phyloP scores from a whole-genome alignment of 83 land plant species.

The Picea engelmannii region DNA sequence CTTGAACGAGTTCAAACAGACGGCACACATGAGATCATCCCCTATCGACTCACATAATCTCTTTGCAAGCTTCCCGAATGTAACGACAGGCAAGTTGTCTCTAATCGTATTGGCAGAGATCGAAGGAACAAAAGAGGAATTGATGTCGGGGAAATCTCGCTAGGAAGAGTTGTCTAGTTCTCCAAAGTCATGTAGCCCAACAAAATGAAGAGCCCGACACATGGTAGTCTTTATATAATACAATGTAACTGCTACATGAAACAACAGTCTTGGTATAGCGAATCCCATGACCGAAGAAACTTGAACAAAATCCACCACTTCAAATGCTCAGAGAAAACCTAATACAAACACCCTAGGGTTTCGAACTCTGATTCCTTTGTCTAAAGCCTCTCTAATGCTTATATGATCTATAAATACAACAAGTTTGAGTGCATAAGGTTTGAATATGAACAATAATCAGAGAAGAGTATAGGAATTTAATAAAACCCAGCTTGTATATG shows the following conservation, averaged over 20 bases:
- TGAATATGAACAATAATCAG: too few relatives aligned
- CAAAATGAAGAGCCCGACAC: not conserved
- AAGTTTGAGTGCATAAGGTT: too few relatives aligned
- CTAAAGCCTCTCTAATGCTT: too few relatives aligned
- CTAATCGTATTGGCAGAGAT: not conserved
- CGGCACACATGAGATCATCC: constrained; percentile 21
- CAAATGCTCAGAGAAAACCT: too few relatives aligned
- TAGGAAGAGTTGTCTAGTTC: not conserved
- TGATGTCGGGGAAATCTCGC: not conserved
- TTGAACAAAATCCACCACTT: too few relatives aligned
- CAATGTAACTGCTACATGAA: not conserved
- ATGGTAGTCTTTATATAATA: not conserved
- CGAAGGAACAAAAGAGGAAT: not conserved
- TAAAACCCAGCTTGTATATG: too few relatives aligned
- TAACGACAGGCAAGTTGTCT: not conserved
- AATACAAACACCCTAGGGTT: too few relatives aligned
- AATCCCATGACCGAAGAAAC: too few relatives aligned
- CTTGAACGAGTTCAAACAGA: constrained; percentile 35
- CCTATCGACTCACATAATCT: not conserved
- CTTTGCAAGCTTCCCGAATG: not conserved
- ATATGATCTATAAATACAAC: too few relatives aligned
- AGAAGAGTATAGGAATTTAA: too few relatives aligned
- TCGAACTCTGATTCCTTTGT: too few relatives aligned
- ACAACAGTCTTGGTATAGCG: too few relatives aligned
- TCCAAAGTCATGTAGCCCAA: not conserved